phyloP scores from a whole-genome alignment of 495 filamentous ascomycete genomes.

The Lepidopterella palustris region DNA sequence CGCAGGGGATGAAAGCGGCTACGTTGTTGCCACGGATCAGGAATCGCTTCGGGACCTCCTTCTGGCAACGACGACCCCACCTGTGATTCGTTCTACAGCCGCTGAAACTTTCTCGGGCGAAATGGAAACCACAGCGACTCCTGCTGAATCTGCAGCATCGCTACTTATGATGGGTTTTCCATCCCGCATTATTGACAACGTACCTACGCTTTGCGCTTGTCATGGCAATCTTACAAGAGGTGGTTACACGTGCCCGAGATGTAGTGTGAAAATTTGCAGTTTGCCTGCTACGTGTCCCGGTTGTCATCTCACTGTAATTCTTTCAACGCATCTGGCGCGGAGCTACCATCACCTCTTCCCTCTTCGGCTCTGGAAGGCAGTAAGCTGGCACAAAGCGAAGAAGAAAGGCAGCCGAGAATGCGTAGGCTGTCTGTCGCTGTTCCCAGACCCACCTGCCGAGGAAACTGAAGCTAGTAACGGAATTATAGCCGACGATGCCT shows the following conservation, averaged over 20 bases:
- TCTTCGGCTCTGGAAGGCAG: conserved; percentile 80
- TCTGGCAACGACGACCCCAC: conserved; percentile 81
- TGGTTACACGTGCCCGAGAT: conserved; percentile 90
- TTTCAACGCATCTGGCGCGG: conserved; percentile 90
- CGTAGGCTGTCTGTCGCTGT: conserved; percentile 47
- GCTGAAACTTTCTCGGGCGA: background rate
- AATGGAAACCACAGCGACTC: background rate
- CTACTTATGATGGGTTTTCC: conserved; percentile 98
- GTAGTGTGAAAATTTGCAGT: conserved; percentile 80
- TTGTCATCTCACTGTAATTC: conserved; percentile 86
- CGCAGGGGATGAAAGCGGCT: conserved; percentile 64
- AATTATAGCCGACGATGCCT: too few relatives aligned
- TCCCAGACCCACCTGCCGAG: conserved; percentile 40
- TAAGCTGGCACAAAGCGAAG: conserved; percentile 67
- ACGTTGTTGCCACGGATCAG: conserved; percentile 82
- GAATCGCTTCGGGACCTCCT: conserved; percentile 83
- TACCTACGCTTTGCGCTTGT: conserved; percentile 79
- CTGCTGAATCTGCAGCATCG: conserved; percentile 58
- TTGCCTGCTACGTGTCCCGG: conserved; percentile 88
- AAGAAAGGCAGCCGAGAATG: conserved; percentile 44
- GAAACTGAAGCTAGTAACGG: too few relatives aligned
- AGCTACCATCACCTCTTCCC: conserved; percentile 97
- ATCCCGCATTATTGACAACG: conserved; percentile 72
- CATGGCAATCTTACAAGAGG: conserved; percentile 77
- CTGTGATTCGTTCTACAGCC: conserved; percentile 53